Percentiles rank a stretch among this genome's conserved stretches.
Conservation (phyloP, 2,329 filamentous ascomycete species). For the Colletotrichum sp. region DNA sequence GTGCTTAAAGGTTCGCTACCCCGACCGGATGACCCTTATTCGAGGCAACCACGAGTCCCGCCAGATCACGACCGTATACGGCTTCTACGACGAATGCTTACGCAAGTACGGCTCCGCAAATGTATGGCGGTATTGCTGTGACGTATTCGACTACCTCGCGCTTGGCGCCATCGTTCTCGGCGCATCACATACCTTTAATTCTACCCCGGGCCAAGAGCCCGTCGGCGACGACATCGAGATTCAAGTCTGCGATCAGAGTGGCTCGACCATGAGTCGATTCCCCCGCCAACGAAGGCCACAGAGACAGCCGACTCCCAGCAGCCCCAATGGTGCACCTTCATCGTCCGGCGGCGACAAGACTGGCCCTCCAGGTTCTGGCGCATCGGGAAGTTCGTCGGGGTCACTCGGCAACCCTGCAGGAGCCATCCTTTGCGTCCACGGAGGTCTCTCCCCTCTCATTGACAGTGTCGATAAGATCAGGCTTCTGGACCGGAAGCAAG, state of each 20-base stretch:
- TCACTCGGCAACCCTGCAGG: conserved; percentile 73
- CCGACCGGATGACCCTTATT: conserved; percentile 95
- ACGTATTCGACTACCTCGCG: conserved; percentile 96
- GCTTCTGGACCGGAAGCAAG: conserved; percentile 93
- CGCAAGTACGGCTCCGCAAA: conserved; percentile 96
- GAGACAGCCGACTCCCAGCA: conserved; percentile 29
- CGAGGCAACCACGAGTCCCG: conserved; percentile 95
- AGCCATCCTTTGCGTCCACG: conserved; percentile 94
- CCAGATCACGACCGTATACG: conserved; percentile 96
- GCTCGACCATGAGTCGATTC: conserved; percentile 78
- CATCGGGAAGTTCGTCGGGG: conserved; percentile 71
- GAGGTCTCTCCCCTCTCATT: conserved; percentile 87
- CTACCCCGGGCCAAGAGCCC: conserved; percentile 50
- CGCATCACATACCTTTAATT: conserved; percentile 69
- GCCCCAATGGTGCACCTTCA: conserved; percentile 29
- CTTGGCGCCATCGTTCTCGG: conserved; percentile 91
- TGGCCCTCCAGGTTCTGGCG: conserved; percentile 80
- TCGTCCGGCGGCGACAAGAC: conserved; percentile 50
- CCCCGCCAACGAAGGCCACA: conserved; percentile 45
- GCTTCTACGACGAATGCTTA: conserved; percentile 97
- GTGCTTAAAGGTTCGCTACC: conserved; percentile 96
- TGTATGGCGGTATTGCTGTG: conserved; percentile 96
- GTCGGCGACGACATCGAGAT: conserved; percentile 82
- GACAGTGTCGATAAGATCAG: conserved; percentile 96
- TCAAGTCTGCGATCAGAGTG: conserved; percentile 87